Evolutionary conservation across 495 filamentous ascomycete genomes (phyloP), one percentile per base, ranked within the genome.

Genomic region (Aspergillus bridgeri): DNA sequence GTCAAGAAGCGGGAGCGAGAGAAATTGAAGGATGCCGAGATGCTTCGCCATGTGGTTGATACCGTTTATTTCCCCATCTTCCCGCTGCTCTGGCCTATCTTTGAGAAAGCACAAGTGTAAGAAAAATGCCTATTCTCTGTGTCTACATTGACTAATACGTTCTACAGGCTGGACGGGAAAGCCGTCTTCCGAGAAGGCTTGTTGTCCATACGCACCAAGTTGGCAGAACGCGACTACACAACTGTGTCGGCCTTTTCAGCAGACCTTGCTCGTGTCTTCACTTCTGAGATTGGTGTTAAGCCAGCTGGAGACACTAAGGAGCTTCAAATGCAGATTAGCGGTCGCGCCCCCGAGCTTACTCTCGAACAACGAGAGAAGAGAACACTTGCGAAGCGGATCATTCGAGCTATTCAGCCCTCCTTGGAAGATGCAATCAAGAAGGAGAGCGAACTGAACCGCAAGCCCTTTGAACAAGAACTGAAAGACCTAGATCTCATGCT

Each of bases 51-150:
- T 50, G 83, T 93, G 60, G 81, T 97, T 15, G 90, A 97, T 67
- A 87, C 77, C 22, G 85, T 96, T 57, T 98, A 96, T 69, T 96
- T 97, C 62, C 95, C 94, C 6, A 83, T 94, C 15, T 80, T 86
- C 63, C 85, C 85, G 57, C 75, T 96, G 42, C 80, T 99, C 6
- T 84, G 82, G 70, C 88, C 89, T 2, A 84, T 96, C 22, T 75
- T 96, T 52, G 88, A 96, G 49, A 91, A 87, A 69, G 92, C 91
- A 19, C 74, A 81, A 66, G 72, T 67, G 87, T 90, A 81, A 82
- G 88, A 79, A 48, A 57, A 60, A 18, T 29, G n/a, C 43, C 43
- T 48, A 24, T 48, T 17, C 42, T 48, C 17, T 21, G 17, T 21
- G 22, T 21, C 18, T n/a, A 9, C 24, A 23, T 8, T 38, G 11